Evolutionary conservation across 805 yeast genomes (phyloP).

Genomic region (Nakazawaea wickerhamii): DNA sequence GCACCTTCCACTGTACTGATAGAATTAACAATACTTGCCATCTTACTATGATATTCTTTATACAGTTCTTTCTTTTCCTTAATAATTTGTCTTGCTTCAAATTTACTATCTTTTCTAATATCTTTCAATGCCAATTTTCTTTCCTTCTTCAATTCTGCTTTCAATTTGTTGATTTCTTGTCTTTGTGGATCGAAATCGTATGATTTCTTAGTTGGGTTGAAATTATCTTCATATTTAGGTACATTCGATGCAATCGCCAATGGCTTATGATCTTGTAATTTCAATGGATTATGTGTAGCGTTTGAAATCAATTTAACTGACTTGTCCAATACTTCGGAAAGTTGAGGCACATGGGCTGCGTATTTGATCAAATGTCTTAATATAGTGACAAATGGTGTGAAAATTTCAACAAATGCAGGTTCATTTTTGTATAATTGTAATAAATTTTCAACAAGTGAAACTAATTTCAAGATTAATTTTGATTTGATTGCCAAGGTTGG

Average conservation of each 20-base stretch:
- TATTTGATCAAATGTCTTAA: slow-evolving; percentile 34
- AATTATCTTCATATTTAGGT: slow-evolving; percentile 93
- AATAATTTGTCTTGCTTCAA: slow-evolving; percentile 82
- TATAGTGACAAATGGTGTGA: slow-evolving; percentile 39
- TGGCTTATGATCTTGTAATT: slow-evolving; percentile 78
- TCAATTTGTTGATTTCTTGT: slow-evolving; percentile 78
- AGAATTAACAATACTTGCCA: slow-evolving; percentile 80
- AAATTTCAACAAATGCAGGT: slow-evolving; percentile 55
- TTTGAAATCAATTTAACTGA: slow-evolving; percentile 45
- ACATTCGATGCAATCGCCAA: slow-evolving; percentile 78
- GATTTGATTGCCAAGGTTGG: slow-evolving; percentile 21
- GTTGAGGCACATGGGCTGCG: slow-evolving; percentile 28
- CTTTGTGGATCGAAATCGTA: slow-evolving; percentile 79
- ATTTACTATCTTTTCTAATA: slow-evolving; percentile 81
- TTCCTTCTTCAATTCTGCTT: slow-evolving; percentile 85
- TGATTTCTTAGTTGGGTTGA: slow-evolving; percentile 91
- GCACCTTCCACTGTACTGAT: slow-evolving; percentile 94
- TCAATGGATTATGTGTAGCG: slow-evolving; percentile 61
- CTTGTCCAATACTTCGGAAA: slow-evolving; percentile 35
- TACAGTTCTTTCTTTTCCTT: slow-evolving; percentile 70
- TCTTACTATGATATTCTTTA: slow-evolving; percentile 79
- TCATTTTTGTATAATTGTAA: slow-evolving; percentile 54
- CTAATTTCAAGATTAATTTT: slow-evolving; percentile 29
- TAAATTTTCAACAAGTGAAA: slow-evolving; percentile 28
- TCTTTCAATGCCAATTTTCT: slow-evolving; percentile 84